Conservation (phyloP, 2,329 filamentous ascomycete species). For the Raffaelea albimanens region DNA sequence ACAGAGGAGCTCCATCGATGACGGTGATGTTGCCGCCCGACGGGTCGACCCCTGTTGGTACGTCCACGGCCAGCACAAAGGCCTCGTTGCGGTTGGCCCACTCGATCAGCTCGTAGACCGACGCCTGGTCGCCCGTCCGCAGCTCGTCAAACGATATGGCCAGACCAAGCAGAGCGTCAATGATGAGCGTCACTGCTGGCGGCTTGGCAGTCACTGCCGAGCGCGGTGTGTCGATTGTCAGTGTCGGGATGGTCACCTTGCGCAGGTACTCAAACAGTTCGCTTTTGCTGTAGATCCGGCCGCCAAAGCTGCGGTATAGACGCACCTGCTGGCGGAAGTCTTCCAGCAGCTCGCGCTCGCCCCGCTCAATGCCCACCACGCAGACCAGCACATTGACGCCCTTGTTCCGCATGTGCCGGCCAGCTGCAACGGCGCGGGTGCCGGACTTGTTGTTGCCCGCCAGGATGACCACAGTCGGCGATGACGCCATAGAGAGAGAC, state of each 20-base stretch:
- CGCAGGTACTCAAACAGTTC: conserved; percentile 53
- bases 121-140: conserved; percentile 69
- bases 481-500: background rate
- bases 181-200: conserved; percentile 65
- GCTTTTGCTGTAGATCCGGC: conserved; percentile 54
- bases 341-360: conserved; percentile 69
- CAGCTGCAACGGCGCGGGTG: conserved; percentile 73
- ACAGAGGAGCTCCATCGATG: conserved; percentile 68
- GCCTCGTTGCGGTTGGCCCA: conserved; percentile 88
- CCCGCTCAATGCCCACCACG: conserved; percentile 73
- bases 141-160: conserved; percentile 85
- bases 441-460: conserved; percentile 93
- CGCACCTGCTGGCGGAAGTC: conserved; percentile 73
- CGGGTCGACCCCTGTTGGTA: conserved; percentile 81
- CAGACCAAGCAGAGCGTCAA: conserved; percentile 81
- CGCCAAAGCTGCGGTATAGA: conserved; percentile 75
- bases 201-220: conserved; percentile 37
- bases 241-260: conserved; percentile 29
- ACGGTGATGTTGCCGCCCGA: conserved; percentile 57
- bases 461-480: conserved; percentile 57
- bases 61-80: conserved; percentile 76
- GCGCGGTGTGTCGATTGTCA: conserved; percentile 26
- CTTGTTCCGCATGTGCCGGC: conserved; percentile 77
- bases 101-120: conserved; percentile 80
- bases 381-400: conserved; percentile 74